These are phyloP conservation scores for Plectranthus barbatus DNA, from an alignment of 257 asterid species.

Conservation along the genomic window DNA sequence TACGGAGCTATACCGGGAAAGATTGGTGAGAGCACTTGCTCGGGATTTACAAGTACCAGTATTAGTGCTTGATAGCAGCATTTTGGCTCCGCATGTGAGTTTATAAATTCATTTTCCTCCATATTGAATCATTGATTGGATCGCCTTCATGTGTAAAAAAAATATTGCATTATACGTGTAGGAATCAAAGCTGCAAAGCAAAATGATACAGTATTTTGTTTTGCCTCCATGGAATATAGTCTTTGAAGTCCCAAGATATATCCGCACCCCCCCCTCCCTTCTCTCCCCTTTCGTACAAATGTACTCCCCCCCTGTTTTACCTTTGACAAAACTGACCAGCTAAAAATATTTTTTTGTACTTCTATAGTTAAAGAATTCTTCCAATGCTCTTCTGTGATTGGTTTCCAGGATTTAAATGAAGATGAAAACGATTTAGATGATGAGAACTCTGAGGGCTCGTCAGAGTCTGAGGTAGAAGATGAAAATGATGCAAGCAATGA, in stretches of 20 bases:
- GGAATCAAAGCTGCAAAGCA: too few species aligned
- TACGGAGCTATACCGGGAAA: slow-evolving; percentile 90
- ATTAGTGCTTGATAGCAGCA: slow-evolving; percentile 79
- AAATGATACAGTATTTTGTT: too few species aligned
- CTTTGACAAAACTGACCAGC: neutral
- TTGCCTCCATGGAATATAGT: too few species aligned
- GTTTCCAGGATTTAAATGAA: slow-evolving; percentile 61
- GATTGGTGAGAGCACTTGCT: slow-evolving; percentile 94
- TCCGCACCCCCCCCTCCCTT: neutral
- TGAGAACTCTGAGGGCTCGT: slow-evolving; percentile 35
- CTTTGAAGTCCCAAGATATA: too few species aligned
- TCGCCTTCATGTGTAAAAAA: neutral
- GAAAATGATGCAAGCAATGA: slow-evolving; percentile 67
- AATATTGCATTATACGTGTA: neutral
- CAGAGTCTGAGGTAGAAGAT: slow-evolving; percentile 69
- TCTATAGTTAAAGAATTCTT: too few species aligned
- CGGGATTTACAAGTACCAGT: slow-evolving; percentile 76
- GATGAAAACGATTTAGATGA: slow-evolving; percentile 80
- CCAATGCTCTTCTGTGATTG: slow-evolving; percentile 1
- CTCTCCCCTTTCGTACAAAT: too few species aligned
- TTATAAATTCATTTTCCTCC: slow-evolving; percentile 7
- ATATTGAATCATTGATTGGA: neutral
- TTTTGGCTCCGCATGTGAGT: slow-evolving; percentile 89
- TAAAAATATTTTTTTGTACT: too few species aligned
- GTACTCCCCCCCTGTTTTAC: slow-evolving; percentile 8